Evolutionary conservation across 345 rosid species (phyloP).

Genomic region (Balakata baccata): DNA sequence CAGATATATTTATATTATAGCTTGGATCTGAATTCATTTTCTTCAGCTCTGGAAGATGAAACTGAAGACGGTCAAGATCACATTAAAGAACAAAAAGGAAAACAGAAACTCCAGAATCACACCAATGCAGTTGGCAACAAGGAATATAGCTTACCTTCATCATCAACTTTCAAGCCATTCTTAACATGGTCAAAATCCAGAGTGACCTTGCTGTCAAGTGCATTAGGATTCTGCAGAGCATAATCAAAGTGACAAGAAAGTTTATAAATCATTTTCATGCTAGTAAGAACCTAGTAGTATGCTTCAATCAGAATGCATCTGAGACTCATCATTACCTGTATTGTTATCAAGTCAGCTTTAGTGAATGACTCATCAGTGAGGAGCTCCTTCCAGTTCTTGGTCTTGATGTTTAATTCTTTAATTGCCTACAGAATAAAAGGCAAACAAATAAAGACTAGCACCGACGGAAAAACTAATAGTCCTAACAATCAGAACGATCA

Average conservation of each 20-base stretch:
- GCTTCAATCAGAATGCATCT: constrained; percentile 8
- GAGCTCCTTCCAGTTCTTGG: constrained; percentile 89
- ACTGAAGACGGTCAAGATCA: constrained; percentile 11
- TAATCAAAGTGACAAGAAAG: constrained; percentile 10
- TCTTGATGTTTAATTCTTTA: constrained; percentile 86
- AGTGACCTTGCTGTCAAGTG: constrained; percentile 57
- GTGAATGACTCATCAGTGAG: constrained; percentile 80
- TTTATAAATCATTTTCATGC: neutral
- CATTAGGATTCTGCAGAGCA: constrained; percentile 71
- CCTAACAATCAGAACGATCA: constrained; percentile 13
- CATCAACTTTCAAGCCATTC: constrained; percentile 66
- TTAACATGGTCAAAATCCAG: constrained; percentile 90
- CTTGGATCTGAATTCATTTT: constrained; percentile 71
- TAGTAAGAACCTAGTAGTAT: constrained; percentile 7
- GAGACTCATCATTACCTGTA: constrained; percentile 50
- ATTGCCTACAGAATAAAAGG: constrained; percentile 50
- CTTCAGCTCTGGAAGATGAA: constrained; percentile 48
- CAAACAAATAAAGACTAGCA: constrained; percentile 4
- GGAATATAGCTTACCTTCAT: constrained; percentile 54
- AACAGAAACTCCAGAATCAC: constrained; percentile 5
- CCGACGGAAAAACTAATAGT: constrained; percentile 2
- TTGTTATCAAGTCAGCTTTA: constrained; percentile 70
- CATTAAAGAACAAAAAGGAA: constrained; percentile 2
- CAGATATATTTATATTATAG: constrained; percentile 64
- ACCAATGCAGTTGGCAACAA: constrained; percentile 7